Conservation (phyloP, 306 rosid species). For the Albizia julibrissin region DNA sequence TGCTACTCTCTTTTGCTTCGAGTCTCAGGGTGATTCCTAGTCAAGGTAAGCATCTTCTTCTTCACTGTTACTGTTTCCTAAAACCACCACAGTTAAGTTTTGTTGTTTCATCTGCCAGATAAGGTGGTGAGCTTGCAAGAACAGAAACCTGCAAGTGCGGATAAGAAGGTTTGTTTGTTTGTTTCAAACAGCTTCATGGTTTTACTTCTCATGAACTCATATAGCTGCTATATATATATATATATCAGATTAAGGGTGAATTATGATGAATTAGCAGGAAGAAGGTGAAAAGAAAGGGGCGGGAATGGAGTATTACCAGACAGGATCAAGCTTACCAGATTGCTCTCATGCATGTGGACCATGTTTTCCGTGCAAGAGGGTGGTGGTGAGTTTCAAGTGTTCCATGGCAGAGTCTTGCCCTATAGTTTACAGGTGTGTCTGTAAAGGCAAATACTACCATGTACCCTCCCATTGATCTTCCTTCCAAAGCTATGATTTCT, state of each 20-base stretch:
- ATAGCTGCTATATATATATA: neutral
- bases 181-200: neutral
- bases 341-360: conserved; percentile 97
- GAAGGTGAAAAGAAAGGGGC: conserved; percentile 37
- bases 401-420: conserved; percentile 86
- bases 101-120: conserved; percentile 17
- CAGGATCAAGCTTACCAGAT: conserved; percentile 83
- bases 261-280: conserved; percentile 31
- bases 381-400: conserved; percentile 88
- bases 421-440: conserved; percentile 75
- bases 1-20: conserved; percentile 41
- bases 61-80: neutral
- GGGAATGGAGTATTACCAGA: conserved; percentile 65
- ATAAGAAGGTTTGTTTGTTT: conserved; percentile 50
- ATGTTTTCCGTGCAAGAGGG: conserved; percentile 94
- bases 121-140: conserved; percentile 39
- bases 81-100: neutral
- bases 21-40: conserved; percentile 46
- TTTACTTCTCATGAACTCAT: neutral
- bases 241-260: neutral
- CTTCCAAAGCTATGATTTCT: neutral
- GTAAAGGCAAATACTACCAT: conserved; percentile 90
- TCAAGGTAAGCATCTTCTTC: conserved; percentile 33
- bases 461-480: conserved; percentile 73
- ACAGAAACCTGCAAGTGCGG: conserved; percentile 20